phyloP scores from a whole-genome alignment of 2,329 filamentous ascomycete species.

The Sporothrix dimorphospora region DNA sequence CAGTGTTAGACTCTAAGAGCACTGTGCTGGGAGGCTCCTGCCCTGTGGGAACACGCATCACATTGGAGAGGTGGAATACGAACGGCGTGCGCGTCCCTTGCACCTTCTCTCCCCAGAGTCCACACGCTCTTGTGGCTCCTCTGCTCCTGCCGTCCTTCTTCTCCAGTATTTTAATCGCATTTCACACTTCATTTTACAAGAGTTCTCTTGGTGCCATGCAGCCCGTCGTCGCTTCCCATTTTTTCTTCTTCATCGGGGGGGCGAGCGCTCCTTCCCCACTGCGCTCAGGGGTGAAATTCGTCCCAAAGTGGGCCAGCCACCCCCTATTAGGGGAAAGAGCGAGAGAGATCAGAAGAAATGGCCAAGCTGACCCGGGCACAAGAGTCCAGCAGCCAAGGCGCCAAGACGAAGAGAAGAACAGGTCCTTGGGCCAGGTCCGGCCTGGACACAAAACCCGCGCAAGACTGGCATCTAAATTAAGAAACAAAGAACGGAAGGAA shows the following conservation, averaged over 20 bases:
- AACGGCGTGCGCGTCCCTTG: conserved; percentile 8
- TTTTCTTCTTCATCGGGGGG: neutral
- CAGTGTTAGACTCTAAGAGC: neutral
- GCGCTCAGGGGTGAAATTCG: conserved; percentile 3
- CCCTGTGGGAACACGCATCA: neutral
- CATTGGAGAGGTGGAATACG: neutral
- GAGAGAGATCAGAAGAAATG: conserved; percentile 11
- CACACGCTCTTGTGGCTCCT: neutral
- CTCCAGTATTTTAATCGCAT: conserved; percentile 13
- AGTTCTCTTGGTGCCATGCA: neutral
- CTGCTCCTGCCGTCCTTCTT: neutral
- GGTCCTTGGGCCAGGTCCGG: conserved; percentile 6
- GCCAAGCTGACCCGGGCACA: neutral
- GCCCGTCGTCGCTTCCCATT: neutral
- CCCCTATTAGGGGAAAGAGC: neutral
- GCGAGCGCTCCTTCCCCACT: conserved; percentile 21
- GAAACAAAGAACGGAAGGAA: conserved; percentile 18
- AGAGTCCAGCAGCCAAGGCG: neutral
- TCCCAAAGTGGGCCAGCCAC: neutral
- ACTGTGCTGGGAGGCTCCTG: neutral
- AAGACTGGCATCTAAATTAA: conserved; percentile 26
- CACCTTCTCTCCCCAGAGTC: neutral
- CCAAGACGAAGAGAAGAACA: conserved; percentile 10
- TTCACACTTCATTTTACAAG: neutral
- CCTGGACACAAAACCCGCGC: conserved; percentile 13